Percentiles rank a stretch among this genome's conserved stretches.
phyloP scores from a whole-genome alignment of 2,329 filamentous ascomycete species.

The Dendryphion nanum region DNA sequence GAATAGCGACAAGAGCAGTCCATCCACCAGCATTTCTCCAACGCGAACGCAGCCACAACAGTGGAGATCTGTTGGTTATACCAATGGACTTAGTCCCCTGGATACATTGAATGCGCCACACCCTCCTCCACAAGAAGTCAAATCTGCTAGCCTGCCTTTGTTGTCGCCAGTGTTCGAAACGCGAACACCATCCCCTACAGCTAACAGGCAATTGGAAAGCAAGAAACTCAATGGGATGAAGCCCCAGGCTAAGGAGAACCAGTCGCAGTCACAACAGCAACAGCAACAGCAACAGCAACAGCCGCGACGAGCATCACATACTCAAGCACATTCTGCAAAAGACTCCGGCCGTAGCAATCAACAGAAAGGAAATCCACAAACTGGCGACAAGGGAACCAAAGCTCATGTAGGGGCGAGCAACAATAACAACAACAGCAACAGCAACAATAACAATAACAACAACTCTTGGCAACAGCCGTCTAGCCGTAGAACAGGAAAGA shows the following conservation, averaged over 20 bases:
- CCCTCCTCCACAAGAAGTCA: slow-evolving; percentile 33
- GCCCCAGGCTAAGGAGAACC: slow-evolving; percentile 24
- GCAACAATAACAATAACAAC: slow-evolving; percentile 7
- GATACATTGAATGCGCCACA: slow-evolving; percentile 48
- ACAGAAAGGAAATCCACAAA: slow-evolving; percentile 18
- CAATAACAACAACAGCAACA: slow-evolving; percentile 13
- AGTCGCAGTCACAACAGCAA: not conserved
- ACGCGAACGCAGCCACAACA: slow-evolving; percentile 26
- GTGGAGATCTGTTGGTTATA: slow-evolving; percentile 26
- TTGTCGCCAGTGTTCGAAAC: slow-evolving; percentile 75
- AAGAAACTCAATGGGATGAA: slow-evolving; percentile 32
- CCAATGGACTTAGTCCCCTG: slow-evolving; percentile 31
- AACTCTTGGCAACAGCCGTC: slow-evolving; percentile 19
- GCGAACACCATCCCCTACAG: slow-evolving; percentile 67
- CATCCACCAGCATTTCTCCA: slow-evolving; percentile 27
- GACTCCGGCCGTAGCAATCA: slow-evolving; percentile 22
- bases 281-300: slow-evolving; percentile 13
- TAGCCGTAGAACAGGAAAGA: slow-evolving; percentile 29
- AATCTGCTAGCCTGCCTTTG: slow-evolving; percentile 43
- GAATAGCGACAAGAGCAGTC: slow-evolving; percentile 21
- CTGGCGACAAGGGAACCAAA: slow-evolving; percentile 21
- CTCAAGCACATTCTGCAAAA: slow-evolving; percentile 18
- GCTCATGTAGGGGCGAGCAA: not conserved
- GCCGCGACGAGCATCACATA: slow-evolving; percentile 26
- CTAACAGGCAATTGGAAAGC: slow-evolving; percentile 44